Evolutionary conservation across 2,329 filamentous ascomycete species (phyloP), one percentile per base, ranked within the genome.

Genomic region (Hypoxylon sp.): DNA sequence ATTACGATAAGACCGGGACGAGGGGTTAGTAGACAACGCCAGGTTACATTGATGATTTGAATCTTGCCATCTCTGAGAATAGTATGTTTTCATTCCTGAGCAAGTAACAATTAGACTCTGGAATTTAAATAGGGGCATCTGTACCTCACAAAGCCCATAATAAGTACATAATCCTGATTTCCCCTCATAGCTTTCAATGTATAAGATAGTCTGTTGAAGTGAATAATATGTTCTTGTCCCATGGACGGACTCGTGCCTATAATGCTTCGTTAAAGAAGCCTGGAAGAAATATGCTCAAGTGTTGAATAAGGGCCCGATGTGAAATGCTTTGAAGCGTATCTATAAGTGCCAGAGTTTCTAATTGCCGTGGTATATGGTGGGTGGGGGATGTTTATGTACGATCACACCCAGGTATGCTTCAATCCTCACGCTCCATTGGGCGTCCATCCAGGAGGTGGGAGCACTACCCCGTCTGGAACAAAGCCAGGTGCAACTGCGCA

Each of bases 401-500:
- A 17, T 30, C 11, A 30, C 22, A 22, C 14, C 17, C 17, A 25
- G 10, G 3, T 17, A n/a, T 55, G n/a, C 40, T 10, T 25, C 27
- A 30, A 30, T 20, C 7, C 8, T 60, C 17, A 68, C 11, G 60
- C 66, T 11, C 68, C 68, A 10, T 64, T 68, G 1, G 76, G 76
- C 27, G 71, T 59, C 76, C 76, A 77, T 14, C 68, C 73, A 13
- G 72, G 68, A 40, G 71, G 69, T 10, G 74, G 73, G 20, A 76
- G 70, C 57, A 73, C 73, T 13, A 72, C 75, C 0, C 73, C 74
- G 20, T 72, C 71, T 1, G 72, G 65, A 3, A 73, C 72, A 49
- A 78, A 77, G 6, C 72, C 76, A 25, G 76, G 74, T 8, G 76
- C 72, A 42, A 78, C 75, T 77, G 62, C 25, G 17, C 35, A 42